Percentiles rank a stretch among this genome's conserved stretches.
phyloP scores from a whole-genome alignment of 495 filamentous ascomycete species.

The Venustampulla echinocandica region DNA sequence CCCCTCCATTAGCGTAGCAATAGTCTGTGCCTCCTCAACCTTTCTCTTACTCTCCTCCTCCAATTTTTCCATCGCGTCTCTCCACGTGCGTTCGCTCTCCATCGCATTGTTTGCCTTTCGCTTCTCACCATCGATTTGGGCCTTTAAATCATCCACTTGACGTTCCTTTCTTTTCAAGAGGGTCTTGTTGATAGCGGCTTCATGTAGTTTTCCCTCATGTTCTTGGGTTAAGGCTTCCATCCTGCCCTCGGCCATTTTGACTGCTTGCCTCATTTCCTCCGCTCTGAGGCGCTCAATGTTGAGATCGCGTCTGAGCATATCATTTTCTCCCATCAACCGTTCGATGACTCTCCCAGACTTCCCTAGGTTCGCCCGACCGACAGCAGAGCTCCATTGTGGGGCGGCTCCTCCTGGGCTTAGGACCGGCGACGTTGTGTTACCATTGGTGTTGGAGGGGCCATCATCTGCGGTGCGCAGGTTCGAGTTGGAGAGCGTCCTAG shows the following conservation, averaged over 20 bases:
- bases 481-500: constrained; percentile 1
- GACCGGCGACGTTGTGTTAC: constrained; percentile 11
- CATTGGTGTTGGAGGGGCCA: constrained; percentile 10
- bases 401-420: constrained; percentile 14
- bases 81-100: constrained; percentile 54
- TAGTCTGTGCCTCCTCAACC: constrained; percentile 52
- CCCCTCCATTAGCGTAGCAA: constrained; percentile 43
- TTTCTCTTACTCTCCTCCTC: constrained; percentile 51
- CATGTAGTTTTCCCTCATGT: constrained; percentile 60
- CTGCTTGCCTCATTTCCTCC: constrained; percentile 64
- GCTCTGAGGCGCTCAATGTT: constrained; percentile 61
- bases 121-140: constrained; percentile 57
- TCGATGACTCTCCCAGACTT: constrained; percentile 95
- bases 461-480: background rate
- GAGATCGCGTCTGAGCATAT: constrained; percentile 71
- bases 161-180: constrained; percentile 69
- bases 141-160: constrained; percentile 66
- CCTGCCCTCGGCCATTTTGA: constrained; percentile 65
- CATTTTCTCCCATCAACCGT: constrained; percentile 79
- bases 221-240: constrained; percentile 58
- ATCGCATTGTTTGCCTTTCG: constrained; percentile 46
- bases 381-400: constrained; percentile 58
- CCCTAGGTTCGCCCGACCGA: constrained; percentile 71
- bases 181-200: constrained; percentile 59
- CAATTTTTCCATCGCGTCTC: constrained; percentile 52